phyloP scores from a whole-genome alignment of 106 monocot species.

The Narthecium ossifragum region DNA sequence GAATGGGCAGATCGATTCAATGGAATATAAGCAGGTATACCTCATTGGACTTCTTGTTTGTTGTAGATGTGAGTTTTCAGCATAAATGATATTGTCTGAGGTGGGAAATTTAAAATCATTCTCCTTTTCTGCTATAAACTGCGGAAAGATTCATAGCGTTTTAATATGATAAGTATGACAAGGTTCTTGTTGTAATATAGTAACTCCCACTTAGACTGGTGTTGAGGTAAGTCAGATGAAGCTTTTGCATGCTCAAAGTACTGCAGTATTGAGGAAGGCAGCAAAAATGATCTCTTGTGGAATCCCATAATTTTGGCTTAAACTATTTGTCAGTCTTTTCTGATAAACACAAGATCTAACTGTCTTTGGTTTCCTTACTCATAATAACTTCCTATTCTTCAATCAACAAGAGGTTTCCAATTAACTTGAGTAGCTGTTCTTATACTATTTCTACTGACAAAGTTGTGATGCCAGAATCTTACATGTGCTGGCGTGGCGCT shows the following conservation, averaged over 20 bases:
- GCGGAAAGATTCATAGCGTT: background rate
- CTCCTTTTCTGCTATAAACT: background rate
- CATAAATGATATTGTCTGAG: background rate
- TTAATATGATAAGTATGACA: background rate
- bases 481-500: slow-evolving; percentile 49
- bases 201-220: background rate
- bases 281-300: background rate
- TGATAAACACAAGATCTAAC: background rate
- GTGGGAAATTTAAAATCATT: background rate
- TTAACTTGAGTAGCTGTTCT: background rate
- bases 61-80: slow-evolving; percentile 29
- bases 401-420: no score
- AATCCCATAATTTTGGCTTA: background rate
- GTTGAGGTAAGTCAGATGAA: no score
- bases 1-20: slow-evolving; percentile 75
- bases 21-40: slow-evolving; percentile 89
- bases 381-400: background rate
- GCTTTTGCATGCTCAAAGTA: no score
- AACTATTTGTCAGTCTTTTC: background rate
- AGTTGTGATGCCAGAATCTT: slow-evolving; percentile 34
- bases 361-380: background rate
- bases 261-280: background rate
- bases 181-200: background rate
- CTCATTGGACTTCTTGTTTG: no score
- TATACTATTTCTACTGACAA: background rate